Base-by-base conservation (phyloP, 768 basidiomycete genomes). In the Suillus alpinus region DNA sequence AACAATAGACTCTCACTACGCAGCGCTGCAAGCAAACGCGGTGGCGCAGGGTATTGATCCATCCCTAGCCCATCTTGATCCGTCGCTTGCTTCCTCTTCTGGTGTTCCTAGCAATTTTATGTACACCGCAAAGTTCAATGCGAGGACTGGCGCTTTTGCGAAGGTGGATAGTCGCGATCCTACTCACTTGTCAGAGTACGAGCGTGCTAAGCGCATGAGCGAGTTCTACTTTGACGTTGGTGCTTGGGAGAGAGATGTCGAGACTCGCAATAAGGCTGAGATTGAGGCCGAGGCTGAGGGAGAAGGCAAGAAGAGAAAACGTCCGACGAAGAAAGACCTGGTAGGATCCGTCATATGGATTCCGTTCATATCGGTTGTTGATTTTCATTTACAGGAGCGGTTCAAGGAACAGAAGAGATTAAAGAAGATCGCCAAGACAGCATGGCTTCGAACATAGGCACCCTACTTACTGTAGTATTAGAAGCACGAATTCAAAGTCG, bases 401-500 rank as follows among this genome's bases (percentile, higher is more conserved):
- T 93, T 89, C 73, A 91, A 88, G 69, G 89, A 92, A 70, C 87
- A 91, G 77, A 94, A 93, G 73, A 81, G 76, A 65, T 75, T 78
- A 69, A 93, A 93, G 79, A 94, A 93, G 76, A 85, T 92, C 9
- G 90, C 91, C 41, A 93, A 92, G 78, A 93, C 91, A 1, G 92
- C 92, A 9, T 94, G 91, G 92, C 71, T 94, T 67, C 85, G 92
- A 70, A 89, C 86, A 66, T 90, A 70, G 60, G 3, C 14, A 53
- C 36, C 14, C 36, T 14, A 34, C 34, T 16, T 20, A 36, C 23
- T 39, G 53, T 37, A 37, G 7, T 55, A 55, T 55, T 55, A 55
- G 37, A 55, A 52, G 12, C 20, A 39, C 23, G 6, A 55, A 55
- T 55, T 12, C 36, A 55, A 55, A 55, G 36, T 37, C 39, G 37